Evolutionary conservation across 2,329 filamentous ascomycete genomes (phyloP).

Genomic region (Geosmithia flava): DNA sequence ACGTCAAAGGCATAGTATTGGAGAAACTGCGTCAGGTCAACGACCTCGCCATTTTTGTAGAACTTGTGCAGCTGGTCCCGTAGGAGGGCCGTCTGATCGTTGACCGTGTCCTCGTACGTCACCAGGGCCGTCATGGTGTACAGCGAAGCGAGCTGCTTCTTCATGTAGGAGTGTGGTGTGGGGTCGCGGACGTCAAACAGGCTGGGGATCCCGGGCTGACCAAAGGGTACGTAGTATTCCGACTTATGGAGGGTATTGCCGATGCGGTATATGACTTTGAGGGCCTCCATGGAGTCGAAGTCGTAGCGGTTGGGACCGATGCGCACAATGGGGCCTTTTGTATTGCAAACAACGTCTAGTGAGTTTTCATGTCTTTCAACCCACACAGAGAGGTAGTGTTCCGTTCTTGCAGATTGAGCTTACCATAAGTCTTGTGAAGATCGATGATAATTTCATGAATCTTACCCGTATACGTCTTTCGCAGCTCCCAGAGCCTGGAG

Average conservation of each 20-base stretch:
- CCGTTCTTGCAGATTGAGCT: not conserved
- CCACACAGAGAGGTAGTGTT: not conserved
- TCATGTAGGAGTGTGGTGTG: conserved; percentile 11
- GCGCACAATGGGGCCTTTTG: conserved; percentile 26
- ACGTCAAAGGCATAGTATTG: conserved; percentile 28
- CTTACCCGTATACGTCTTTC: conserved; percentile 9
- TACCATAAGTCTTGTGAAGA: conserved; percentile 16
- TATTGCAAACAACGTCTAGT: not conserved
- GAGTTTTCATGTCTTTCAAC: not conserved
- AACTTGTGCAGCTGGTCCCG: conserved; percentile 14
- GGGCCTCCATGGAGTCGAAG: conserved; percentile 24
- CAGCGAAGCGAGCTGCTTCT: conserved; percentile 13
- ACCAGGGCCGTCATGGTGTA: conserved; percentile 20
- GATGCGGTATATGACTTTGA: conserved; percentile 20
- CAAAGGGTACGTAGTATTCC: conserved; percentile 16
- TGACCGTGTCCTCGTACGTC: conserved; percentile 19
- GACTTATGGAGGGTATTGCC: conserved; percentile 19
- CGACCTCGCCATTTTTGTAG: conserved; percentile 4
- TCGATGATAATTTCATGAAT: conserved; percentile 14
- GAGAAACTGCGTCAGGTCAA: conserved; percentile 20
- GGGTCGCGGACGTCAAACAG: conserved; percentile 16
- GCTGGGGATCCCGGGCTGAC: conserved; percentile 7
- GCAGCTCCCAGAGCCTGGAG: conserved; percentile 16
- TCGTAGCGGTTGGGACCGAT: conserved; percentile 35
- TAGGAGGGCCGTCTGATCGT: conserved; percentile 16